These are phyloP conservation scores for Solanum dulcamara DNA, from an alignment of 257 asterid species.

Conservation along the genomic window DNA sequence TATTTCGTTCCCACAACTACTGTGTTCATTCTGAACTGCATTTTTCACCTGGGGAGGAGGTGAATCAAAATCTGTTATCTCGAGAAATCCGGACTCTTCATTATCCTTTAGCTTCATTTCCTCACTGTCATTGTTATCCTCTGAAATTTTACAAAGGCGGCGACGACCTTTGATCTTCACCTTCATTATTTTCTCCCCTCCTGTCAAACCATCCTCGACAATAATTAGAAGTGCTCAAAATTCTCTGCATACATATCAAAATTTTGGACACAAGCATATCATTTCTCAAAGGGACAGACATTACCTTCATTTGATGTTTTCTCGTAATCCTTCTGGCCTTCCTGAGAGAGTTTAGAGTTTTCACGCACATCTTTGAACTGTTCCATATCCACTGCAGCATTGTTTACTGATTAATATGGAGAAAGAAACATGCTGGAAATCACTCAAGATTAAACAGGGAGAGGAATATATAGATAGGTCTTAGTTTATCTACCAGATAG, in stretches of 20 bases:
- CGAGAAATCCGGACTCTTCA: conserved; percentile 27
- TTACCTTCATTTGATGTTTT: neutral
- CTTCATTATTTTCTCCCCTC: conserved; percentile 35
- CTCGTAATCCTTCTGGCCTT: conserved; percentile 14
- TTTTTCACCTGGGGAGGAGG: conserved; percentile 24
- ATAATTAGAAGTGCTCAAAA: neutral
- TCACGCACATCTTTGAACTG: conserved; percentile 4
- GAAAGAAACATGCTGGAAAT: neutral
- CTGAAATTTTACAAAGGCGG: conserved; percentile 65
- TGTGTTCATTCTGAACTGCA: conserved; percentile 16
- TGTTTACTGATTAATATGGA: neutral
- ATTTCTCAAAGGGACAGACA: conserved; percentile 9
- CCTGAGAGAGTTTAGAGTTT: conserved; percentile 3
- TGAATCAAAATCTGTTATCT: conserved; percentile 44
- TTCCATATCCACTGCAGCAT: conserved; percentile 12
- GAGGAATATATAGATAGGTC: neutral
- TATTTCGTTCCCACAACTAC: conserved; percentile 40
- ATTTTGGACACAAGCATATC: conserved; percentile 1
- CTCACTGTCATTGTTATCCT: conserved; percentile 10
- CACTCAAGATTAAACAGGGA: neutral
- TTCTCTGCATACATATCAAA: neutral
- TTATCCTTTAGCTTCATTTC: conserved; percentile 1
- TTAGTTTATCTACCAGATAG: neutral
- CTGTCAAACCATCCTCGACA: conserved; percentile 19
- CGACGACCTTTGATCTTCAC: conserved; percentile 74